Conservation (phyloP, 2,329 filamentous ascomycete species). For the Colletotrichum sansevieriae region DNA sequence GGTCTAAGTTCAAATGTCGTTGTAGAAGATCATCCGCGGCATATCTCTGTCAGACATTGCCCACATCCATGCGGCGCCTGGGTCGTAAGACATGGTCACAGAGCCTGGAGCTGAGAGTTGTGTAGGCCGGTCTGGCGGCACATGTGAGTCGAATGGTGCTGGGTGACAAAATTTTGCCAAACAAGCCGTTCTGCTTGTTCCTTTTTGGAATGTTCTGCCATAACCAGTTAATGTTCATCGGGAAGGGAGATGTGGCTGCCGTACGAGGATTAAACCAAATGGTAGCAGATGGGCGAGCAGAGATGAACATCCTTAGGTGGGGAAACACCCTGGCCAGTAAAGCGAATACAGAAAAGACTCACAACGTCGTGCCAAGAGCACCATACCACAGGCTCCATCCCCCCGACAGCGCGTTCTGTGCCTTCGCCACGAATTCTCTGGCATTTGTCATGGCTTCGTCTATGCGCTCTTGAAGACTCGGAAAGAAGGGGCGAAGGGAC, state of each 20-base stretch:
- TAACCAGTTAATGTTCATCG: no score
- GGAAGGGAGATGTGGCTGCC: no score
- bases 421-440: conserved; percentile 65
- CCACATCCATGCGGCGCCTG: conserved; percentile 56
- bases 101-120: conserved; percentile 47
- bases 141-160: conserved; percentile 63
- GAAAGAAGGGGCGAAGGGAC: conserved; percentile 68
- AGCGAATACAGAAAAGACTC: conserved; percentile 44
- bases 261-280: no score
- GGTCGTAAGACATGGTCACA: conserved; percentile 50
- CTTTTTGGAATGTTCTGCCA: no score
- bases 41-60: conserved; percentile 50
- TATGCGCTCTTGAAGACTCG: conserved; percentile 65
- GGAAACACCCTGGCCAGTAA: not conserved
- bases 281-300: no score
- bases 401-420: conserved; percentile 59
- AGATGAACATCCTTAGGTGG: not conserved
- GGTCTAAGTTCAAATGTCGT: conserved; percentile 22
- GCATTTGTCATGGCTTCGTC: conserved; percentile 65
- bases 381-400: conserved; percentile 76
- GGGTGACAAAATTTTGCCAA: conserved; percentile 61
- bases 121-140: not conserved
- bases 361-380: conserved; percentile 74
- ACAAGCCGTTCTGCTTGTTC: not conserved
- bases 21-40: conserved; percentile 54